These are phyloP conservation scores for Didymella sp. DNA, from an alignment of 2,329 filamentous ascomycete species.

Conservation along the genomic window DNA sequence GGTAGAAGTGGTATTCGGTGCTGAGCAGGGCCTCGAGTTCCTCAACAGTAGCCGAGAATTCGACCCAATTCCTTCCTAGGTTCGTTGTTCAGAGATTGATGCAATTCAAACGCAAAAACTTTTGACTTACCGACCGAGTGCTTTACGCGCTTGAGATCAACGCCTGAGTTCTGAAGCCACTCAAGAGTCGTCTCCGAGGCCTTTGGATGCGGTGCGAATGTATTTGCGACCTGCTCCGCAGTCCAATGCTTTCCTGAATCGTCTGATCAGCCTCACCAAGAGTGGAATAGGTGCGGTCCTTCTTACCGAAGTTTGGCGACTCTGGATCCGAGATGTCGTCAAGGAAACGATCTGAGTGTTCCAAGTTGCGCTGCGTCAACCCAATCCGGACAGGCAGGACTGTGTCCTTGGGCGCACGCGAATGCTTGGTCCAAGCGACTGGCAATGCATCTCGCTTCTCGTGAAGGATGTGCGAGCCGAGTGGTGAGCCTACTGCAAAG, in stretches of 20 bases:
- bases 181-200: conserved; percentile 21
- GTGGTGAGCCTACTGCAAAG: conserved; percentile 11
- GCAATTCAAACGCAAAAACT: not conserved
- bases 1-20: conserved; percentile 26
- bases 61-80: conserved; percentile 22
- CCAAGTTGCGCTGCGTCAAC: conserved; percentile 24
- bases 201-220: conserved; percentile 25
- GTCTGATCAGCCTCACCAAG: not conserved
- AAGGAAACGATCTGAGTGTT: conserved; percentile 23
- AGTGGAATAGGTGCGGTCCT: fast-evolving
- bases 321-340: conserved; percentile 28
- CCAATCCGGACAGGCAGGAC: conserved; percentile 23
- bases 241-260: conserved; percentile 20
- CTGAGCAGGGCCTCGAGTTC: conserved; percentile 24
- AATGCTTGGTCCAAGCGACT: conserved; percentile 22
- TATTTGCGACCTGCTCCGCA: conserved; percentile 24
- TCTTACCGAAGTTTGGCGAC: conserved; percentile 26
- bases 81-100: not conserved
- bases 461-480: conserved; percentile 17
- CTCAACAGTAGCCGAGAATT: conserved; percentile 14
- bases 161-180: conserved; percentile 26
- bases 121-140: conserved; percentile 20
- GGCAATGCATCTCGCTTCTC: conserved; percentile 23
- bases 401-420: conserved; percentile 21
- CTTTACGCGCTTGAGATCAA: conserved; percentile 20